Base-by-base conservation (phyloP, 345 rosid genomes). In the Populus tremula region DNA sequence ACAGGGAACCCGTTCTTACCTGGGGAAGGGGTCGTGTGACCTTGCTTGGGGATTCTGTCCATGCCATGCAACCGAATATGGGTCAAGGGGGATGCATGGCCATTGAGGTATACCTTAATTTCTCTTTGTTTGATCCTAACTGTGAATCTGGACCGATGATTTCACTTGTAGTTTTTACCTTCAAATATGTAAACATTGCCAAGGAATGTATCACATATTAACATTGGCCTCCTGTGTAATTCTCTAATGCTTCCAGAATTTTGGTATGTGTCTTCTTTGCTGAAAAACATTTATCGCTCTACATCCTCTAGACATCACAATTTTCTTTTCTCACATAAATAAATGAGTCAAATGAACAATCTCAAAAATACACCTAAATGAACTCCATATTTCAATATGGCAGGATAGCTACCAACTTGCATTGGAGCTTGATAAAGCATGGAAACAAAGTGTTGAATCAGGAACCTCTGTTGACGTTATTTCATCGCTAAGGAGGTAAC, bases 21-120 rank as follows among this genome's bases (percentile, higher is more conserved):
- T 96, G 99, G 99, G 96, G 98, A 73, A 96, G 49, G 87, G 98
- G 96, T 69, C 92, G 91, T 71, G 94, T 96, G 77, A 96, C 99
- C 25, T 81, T 93, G 75, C 97, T 92, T 1, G 99, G 99, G 20
- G 99, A 96, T 81, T 93, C 97, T 59, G 80, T 96, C 63, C 97
- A 93, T 84, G 98, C 99, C 14, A 90, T 96, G 98, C 99, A 93
- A 78, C 98, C 98, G 38, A 96, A 92, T 80, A 59, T 93, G 93
- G 98, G 98, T 43, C 98, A 96, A 88, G 98, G 96, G 38, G 99
- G 97, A 33, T 96, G 98, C 82, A 96, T 96, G 98, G 99, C 98
- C 69, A 91, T 96, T 83, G 98, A 96, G 92, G 98, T 95, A 86
- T 49, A 25, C 38, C 72, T 85, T 71, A 25, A 67, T 61, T 65